Conservation (phyloP, 2,329 filamentous ascomycete genomes). For the Sporothrix brunneoviolacea region DNA sequence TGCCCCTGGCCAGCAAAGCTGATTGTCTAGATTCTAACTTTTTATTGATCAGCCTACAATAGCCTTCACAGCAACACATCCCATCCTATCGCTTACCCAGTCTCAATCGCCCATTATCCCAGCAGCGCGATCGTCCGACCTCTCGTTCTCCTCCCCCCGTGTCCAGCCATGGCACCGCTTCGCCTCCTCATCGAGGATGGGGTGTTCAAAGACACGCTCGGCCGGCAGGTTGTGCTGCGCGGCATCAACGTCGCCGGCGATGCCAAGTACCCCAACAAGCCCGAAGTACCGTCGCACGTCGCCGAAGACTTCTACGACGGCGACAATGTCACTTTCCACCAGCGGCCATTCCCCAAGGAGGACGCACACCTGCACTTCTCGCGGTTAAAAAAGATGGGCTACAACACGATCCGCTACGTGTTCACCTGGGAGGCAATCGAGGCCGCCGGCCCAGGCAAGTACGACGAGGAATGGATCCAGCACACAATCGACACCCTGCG, state of each 20-base stretch:
- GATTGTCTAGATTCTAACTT: no score
- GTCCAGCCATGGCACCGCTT: constrained; percentile 58
- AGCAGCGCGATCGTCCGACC: no score
- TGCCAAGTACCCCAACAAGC: constrained; percentile 78
- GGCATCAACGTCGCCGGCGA: constrained; percentile 93
- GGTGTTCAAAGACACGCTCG: constrained; percentile 72
- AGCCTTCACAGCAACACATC: no score
- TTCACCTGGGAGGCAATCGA: constrained; percentile 99
- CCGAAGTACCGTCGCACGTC: constrained; percentile 74
- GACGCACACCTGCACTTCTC: constrained; percentile 84
- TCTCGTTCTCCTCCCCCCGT: neutral
- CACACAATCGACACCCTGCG: constrained; percentile 83
- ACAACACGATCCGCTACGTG: constrained; percentile 92
- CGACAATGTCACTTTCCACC: constrained; percentile 83
- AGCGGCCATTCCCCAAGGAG: constrained; percentile 73
- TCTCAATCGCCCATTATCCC: no score
- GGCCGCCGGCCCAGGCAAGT: constrained; percentile 79
- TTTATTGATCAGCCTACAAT: no score
- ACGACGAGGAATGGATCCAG: constrained; percentile 89
- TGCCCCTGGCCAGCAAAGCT: no score
- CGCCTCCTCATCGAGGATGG: constrained; percentile 78
- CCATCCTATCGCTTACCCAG: no score
- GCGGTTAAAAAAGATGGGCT: constrained; percentile 79
- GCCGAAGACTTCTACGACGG: constrained; percentile 80
- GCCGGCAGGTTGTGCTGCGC: constrained; percentile 79